phyloP scores from a whole-genome alignment of 495 filamentous ascomycete species.

The Hypoxylon lenormandii region DNA sequence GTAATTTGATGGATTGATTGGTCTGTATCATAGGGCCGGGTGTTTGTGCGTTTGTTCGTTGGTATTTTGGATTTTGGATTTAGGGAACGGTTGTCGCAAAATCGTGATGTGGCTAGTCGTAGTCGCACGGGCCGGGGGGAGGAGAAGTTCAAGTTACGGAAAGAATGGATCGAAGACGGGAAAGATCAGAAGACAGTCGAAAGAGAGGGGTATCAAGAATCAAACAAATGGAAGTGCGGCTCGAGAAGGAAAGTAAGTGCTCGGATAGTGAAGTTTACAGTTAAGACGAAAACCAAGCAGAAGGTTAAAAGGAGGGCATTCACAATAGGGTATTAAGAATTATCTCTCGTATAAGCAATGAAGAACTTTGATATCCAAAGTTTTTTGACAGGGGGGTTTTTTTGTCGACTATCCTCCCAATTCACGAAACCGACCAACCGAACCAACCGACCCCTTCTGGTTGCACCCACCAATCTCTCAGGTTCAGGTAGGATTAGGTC shows the following conservation, averaged over 20 bases:
- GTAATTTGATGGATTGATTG: conserved; percentile 13
- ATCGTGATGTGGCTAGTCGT: conserved; percentile 39
- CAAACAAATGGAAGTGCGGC: conserved; percentile 40
- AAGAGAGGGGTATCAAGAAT: conserved; percentile 46
- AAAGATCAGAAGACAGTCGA: conserved; percentile 28
- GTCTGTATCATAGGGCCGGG: conserved; percentile 22
- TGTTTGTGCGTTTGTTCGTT: neutral
- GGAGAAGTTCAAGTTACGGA: conserved; percentile 19
- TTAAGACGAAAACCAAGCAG: conserved; percentile 42
- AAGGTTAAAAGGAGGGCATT: conserved; percentile 44
- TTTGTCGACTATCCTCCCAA: too few relatives aligned
- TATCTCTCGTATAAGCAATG: conserved; percentile 42
- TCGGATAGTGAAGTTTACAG: conserved; percentile 37
- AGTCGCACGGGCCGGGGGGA: conserved; percentile 12
- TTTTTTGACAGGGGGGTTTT: neutral
- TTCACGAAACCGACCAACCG: too few relatives aligned
- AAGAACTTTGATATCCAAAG: conserved; percentile 41
- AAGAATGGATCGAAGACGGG: conserved; percentile 25
- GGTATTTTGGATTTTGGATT: conserved; percentile 25
- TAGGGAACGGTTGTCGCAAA: conserved; percentile 35
- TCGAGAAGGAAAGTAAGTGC: conserved; percentile 39
- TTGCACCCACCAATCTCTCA: neutral
- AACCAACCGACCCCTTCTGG: too few relatives aligned
- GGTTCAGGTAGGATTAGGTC: too few relatives aligned
- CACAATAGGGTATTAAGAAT: conserved; percentile 43